Percentiles rank a stretch among this genome's conserved stretches.
Evolutionary conservation across 441 rosid species (phyloP).

Genomic region (Euphorbia celastroides): DNA sequence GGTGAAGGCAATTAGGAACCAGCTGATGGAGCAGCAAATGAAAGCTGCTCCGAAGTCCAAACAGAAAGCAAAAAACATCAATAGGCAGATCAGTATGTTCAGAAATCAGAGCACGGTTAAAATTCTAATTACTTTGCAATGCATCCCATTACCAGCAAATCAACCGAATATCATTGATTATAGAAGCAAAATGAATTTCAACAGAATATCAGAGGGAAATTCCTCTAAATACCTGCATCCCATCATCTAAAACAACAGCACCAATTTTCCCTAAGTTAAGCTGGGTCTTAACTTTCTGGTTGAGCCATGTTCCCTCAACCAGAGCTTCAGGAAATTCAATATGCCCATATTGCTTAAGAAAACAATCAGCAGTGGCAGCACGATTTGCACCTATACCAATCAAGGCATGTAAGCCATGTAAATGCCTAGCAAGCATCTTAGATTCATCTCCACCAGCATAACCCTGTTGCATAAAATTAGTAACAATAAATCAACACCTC

Average conservation of each 20-base stretch:
- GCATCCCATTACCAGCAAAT: not conserved
- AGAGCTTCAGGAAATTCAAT: constrained; percentile 24
- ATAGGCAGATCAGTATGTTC: not conserved
- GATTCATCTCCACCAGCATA: constrained; percentile 94
- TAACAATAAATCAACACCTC: not conserved
- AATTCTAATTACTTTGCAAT: not conserved
- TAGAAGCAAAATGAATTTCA: not conserved
- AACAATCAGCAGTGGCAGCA: constrained; percentile 52
- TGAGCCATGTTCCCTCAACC: constrained; percentile 16
- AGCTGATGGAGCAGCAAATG: constrained; percentile 1
- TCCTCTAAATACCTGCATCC: constrained; percentile 65
- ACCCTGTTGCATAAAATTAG: constrained; percentile 38
- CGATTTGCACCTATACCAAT: constrained; percentile 77
- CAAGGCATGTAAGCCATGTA: constrained; percentile 33
- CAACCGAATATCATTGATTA: not conserved
- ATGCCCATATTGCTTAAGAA: constrained; percentile 49
- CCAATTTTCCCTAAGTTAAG: constrained; percentile 34
- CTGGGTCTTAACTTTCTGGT: constrained; percentile 16
- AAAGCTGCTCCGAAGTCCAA: constrained; percentile 2
- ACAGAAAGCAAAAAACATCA: not conserved
- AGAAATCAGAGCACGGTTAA: not conserved
- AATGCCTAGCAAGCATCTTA: constrained; percentile 74
- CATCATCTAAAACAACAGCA: constrained; percentile 64
- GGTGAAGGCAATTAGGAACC: not conserved
- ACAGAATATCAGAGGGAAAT: not conserved